Percentiles rank a stretch among this genome's conserved stretches.
These are phyloP conservation scores for Ustulina deusta DNA, from an alignment of 2,329 filamentous ascomycete genomes.

Conservation along the genomic window DNA sequence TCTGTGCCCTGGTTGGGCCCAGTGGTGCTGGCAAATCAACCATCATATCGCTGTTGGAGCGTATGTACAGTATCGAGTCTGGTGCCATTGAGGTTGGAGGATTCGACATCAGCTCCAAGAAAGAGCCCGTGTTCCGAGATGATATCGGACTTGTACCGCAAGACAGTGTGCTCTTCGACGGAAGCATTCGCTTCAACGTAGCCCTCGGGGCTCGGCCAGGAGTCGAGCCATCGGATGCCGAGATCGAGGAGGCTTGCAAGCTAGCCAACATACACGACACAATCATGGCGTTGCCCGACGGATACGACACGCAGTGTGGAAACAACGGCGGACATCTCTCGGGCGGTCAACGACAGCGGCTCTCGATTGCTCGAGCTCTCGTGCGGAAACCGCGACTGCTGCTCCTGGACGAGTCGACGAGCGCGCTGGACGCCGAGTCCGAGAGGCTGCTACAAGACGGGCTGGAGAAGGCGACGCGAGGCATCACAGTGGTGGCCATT, in stretches of 20 bases:
- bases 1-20: constrained; percentile 60
- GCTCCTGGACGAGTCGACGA: constrained; percentile 85
- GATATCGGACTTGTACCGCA: constrained; percentile 69
- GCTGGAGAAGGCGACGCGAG: constrained; percentile 67
- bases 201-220: constrained; percentile 66
- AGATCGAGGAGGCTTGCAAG: constrained; percentile 74
- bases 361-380: constrained; percentile 82
- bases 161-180: constrained; percentile 69
- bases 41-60: constrained; percentile 61
- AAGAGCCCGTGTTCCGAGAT: constrained; percentile 61
- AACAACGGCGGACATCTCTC: constrained; percentile 81
- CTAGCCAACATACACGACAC: constrained; percentile 78
- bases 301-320: constrained; percentile 75
- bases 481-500: constrained; percentile 69
- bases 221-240: constrained; percentile 66
- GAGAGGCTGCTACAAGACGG: constrained; percentile 75
- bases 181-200: constrained; percentile 68
- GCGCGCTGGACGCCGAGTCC: constrained; percentile 78
- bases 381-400: constrained; percentile 78
- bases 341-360: constrained; percentile 81
- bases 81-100: constrained; percentile 66
- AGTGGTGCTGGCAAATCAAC: constrained; percentile 63
- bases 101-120: constrained; percentile 57
- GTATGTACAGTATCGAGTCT: constrained; percentile 64
- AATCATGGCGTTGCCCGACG: constrained; percentile 70